phyloP scores from a whole-genome alignment of 768 basidiomycete species.

The Tricholoma saponaceum region DNA sequence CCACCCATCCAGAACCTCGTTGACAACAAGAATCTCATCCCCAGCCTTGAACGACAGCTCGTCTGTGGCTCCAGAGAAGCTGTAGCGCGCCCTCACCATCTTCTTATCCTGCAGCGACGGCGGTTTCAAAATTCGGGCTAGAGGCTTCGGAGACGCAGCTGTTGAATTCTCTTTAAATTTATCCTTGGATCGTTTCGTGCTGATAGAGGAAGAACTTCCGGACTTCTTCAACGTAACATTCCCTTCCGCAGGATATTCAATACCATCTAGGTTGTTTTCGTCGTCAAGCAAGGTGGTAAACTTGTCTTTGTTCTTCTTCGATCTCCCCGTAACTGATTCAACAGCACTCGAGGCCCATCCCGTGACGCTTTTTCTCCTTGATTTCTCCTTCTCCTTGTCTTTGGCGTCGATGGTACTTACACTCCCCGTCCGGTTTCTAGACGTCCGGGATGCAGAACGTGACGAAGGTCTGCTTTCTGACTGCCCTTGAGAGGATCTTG shows the following conservation, averaged over 20 bases:
- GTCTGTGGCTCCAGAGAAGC: constrained; percentile 71
- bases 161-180: constrained; percentile 29
- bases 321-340: constrained; percentile 52
- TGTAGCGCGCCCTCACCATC: constrained; percentile 66
- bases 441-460: constrained; percentile 54
- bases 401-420: constrained; percentile 32
- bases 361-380: constrained; percentile 43
- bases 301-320: constrained; percentile 50
- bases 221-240: constrained; percentile 18
- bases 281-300: constrained; percentile 49
- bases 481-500: constrained; percentile 23
- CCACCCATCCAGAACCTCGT: constrained; percentile 86
- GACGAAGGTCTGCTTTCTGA: constrained; percentile 36
- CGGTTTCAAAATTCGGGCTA: constrained; percentile 45
- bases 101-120: constrained; percentile 47
- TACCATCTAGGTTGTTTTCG: constrained; percentile 24
- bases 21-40: constrained; percentile 69
- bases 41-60: constrained; percentile 76
- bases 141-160: constrained; percentile 25
- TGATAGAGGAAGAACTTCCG: constrained; percentile 24
- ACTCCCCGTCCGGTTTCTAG: constrained; percentile 64
- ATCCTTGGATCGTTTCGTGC: constrained; percentile 28
- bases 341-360: constrained; percentile 71
- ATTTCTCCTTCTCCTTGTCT: constrained; percentile 34
- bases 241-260: constrained; percentile 19